These are phyloP conservation scores for Oryza punctata DNA, from an alignment of 176 grass and related monocot genomes.

Conservation along the genomic window DNA sequence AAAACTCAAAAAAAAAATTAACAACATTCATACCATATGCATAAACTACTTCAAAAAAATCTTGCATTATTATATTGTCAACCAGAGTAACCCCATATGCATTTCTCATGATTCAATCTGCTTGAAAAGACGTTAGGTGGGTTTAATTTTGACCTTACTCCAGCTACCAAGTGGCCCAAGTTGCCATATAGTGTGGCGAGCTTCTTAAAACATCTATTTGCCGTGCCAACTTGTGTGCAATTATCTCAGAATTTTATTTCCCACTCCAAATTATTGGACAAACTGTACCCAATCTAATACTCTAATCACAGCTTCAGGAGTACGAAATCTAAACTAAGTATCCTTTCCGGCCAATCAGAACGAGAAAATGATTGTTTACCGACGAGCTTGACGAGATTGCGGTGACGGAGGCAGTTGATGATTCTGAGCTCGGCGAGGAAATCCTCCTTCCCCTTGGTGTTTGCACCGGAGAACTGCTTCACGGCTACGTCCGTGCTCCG, in stretches of 20 bases:
- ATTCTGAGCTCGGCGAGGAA: conserved; percentile 91
- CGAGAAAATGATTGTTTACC: conserved; percentile 45
- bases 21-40: no score
- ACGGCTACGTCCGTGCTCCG: conserved; percentile 66
- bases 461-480: conserved; percentile 80
- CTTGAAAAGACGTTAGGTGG: not conserved
- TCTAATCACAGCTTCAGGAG: not conserved
- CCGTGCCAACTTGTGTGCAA: not conserved
- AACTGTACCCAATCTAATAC: no score
- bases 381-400: conserved; percentile 75
- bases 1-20: no score
- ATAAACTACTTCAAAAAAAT: no score
- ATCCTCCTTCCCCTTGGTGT: conserved; percentile 85
- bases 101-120: not conserved
- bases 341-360: not conserved
- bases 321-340: not conserved
- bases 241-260: not conserved
- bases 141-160: conserved; percentile 1
- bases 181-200: no score
- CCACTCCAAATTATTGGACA: not conserved
- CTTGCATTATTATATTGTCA: not conserved
- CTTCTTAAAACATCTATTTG: not conserved
- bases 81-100: not conserved
- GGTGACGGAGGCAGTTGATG: conserved; percentile 88
- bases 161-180: not conserved